Evolutionary conservation across 2,329 filamentous ascomycete species (phyloP), one percentile per base, ranked within the genome.

Genomic region (Tolypocladium tropicale): DNA sequence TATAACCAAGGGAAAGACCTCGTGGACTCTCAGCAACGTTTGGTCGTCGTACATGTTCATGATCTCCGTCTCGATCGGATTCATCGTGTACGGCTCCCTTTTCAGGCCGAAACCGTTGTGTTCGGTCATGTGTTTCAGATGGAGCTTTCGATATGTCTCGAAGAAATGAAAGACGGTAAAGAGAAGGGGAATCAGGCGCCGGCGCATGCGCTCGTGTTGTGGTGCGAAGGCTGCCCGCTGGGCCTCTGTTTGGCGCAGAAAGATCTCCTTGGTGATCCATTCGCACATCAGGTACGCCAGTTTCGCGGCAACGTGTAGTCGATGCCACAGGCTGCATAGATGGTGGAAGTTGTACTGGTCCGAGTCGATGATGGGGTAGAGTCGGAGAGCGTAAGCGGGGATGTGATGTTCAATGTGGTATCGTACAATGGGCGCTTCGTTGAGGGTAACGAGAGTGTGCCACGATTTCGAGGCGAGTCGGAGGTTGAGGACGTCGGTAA

Each of bases 91-190:
- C 0, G 82, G 78, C 55, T 76, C 74, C 46, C 66, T 72, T 43
- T 70, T 69, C 50, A 86, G 61, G 6, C 82, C 80, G 52, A 78
- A 72, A 14, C 79, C 78, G 41, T 70, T 71, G 55, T 82, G 74
- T 52, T 80, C 73, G 52, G 72, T 70, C 28, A 86, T 75, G 58
- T 82, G 80, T 60, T 81, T 70, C 9, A 84, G 67, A 61, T 86
- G 82, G 3, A 84, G 71, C 41, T 75, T 77, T 57, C 83, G 79
- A 63, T 84, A 85, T 1, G 76, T 83, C 65, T 86, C 83, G 64
- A 86, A 86, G 64, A 86, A 86, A 65, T 86, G 83, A 60, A 86
- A 86, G 28, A 85, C 74, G 14, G 82, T 85, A 61, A 86, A 86
- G 18, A 86, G 73, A 9, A 85, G 67, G 1, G 83, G 83, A 55